Conservation (phyloP, 2,329 filamentous ascomycete genomes). For the Colletotrichum liriopes region DNA sequence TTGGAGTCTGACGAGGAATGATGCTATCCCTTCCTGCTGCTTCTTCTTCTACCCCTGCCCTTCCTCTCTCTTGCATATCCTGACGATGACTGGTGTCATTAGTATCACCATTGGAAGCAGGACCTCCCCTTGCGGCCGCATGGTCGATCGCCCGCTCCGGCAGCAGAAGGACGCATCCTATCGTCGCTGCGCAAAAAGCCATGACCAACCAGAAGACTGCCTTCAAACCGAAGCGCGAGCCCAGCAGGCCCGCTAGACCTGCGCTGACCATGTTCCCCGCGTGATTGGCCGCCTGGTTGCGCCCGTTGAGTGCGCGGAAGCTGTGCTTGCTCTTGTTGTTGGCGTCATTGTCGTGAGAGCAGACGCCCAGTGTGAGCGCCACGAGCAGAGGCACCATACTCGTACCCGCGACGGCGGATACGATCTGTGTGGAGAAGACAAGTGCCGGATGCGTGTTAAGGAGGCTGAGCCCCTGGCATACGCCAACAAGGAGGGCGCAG, state of each 20-base stretch:
- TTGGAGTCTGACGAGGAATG: neutral
- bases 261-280: conserved; percentile 39
- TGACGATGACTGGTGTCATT: too few species aligned
- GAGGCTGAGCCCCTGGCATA: conserved; percentile 33
- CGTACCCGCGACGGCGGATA: conserved; percentile 33
- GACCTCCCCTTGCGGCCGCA: conserved; percentile 9
- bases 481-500: conserved; percentile 31
- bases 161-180: conserved; percentile 12
- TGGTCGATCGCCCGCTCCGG: conserved; percentile 30
- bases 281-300: conserved; percentile 32
- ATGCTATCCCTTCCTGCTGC: neutral
- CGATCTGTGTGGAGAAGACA: conserved; percentile 34
- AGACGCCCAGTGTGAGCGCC: conserved; percentile 33
- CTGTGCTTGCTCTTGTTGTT: conserved; percentile 20
- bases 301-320: conserved; percentile 28
- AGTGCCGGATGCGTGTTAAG: conserved; percentile 31
- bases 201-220: conserved; percentile 35
- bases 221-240: conserved; percentile 15
- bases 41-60: neutral
- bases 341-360: neutral
- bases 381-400: conserved; percentile 31
- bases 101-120: neutral
- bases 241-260: conserved; percentile 23
- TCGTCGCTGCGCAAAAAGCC: conserved; percentile 26
- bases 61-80: neutral